phyloP scores from a whole-genome alignment of 352 stramenopile genomes.

The Phytophthora rubi region DNA sequence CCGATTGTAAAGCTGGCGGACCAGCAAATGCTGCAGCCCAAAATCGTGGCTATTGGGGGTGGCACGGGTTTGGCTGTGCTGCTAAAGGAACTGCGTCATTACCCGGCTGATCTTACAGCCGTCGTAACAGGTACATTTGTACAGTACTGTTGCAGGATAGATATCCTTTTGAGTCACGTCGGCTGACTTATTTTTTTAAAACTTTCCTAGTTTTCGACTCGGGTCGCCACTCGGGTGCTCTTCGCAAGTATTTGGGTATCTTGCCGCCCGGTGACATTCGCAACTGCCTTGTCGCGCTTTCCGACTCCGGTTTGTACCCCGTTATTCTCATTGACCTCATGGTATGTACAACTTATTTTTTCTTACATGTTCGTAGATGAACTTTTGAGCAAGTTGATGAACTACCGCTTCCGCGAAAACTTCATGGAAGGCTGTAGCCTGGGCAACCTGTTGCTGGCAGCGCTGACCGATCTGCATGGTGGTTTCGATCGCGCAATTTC shows the following conservation, averaged over 20 bases:
- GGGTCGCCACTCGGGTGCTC: slow-evolving; percentile 75
- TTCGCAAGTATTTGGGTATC: slow-evolving; percentile 87
- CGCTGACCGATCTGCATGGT: slow-evolving; percentile 82
- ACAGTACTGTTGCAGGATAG: neutral
- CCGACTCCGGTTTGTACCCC: slow-evolving; percentile 65
- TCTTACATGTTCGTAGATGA: slow-evolving; percentile 51
- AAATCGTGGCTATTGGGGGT: slow-evolving; percentile 85
- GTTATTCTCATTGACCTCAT: neutral
- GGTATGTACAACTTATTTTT: neutral
- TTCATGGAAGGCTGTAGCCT: slow-evolving; percentile 90
- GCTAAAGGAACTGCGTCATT: slow-evolving; percentile 85
- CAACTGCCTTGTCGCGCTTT: slow-evolving; percentile 87
- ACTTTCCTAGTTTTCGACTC: slow-evolving; percentile 75
- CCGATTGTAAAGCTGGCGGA: slow-evolving; percentile 80
- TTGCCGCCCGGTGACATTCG: slow-evolving; percentile 84
- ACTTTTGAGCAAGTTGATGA: slow-evolving; percentile 89
- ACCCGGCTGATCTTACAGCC: slow-evolving; percentile 85
- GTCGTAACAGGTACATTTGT: slow-evolving; percentile 69
- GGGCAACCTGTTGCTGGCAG: slow-evolving; percentile 80
- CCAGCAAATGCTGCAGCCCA: slow-evolving; percentile 80
- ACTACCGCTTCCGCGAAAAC: slow-evolving; percentile 88
- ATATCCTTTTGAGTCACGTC: neutral
- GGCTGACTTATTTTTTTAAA: neutral
- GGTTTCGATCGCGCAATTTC: slow-evolving; percentile 84
- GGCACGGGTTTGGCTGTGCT: slow-evolving; percentile 83